Conservation (phyloP, 2,329 filamentous ascomycete genomes). For the Stenocarpella maydis region DNA sequence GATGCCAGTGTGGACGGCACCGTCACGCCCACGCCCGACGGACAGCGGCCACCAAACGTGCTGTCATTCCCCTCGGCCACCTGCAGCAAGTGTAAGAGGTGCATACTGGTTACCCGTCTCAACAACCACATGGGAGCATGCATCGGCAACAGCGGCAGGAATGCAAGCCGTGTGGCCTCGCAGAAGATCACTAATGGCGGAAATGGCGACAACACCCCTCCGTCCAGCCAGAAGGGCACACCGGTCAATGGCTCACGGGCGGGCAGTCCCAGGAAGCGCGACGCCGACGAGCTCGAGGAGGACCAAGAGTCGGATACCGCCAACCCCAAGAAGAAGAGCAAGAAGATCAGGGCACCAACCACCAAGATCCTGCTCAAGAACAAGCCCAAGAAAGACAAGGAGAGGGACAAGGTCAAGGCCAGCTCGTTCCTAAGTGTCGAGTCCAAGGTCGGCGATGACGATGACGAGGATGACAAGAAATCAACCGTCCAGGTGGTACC, state of each 20-base stretch:
- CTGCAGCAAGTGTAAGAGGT: slow-evolving; percentile 73
- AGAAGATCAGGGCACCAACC: slow-evolving; percentile 59
- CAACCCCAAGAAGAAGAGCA: slow-evolving; percentile 65
- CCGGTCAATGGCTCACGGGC: slow-evolving; percentile 63
- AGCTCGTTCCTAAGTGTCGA: slow-evolving; percentile 60
- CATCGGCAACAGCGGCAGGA: slow-evolving; percentile 71
- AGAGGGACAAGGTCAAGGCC: slow-evolving; percentile 55
- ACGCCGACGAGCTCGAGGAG: slow-evolving; percentile 62
- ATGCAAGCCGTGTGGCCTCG: slow-evolving; percentile 68
- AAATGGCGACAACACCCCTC: slow-evolving; percentile 64
- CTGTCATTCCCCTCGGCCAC: slow-evolving; percentile 72
- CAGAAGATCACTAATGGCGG: slow-evolving; percentile 68
- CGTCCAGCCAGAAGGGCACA: slow-evolving; percentile 70
- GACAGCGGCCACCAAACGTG: slow-evolving; percentile 64
- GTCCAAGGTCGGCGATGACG: slow-evolving; percentile 51
- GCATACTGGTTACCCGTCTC: slow-evolving; percentile 69
- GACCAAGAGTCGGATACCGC: slow-evolving; percentile 59
- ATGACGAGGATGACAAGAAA: slow-evolving; percentile 46
- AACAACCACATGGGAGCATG: slow-evolving; percentile 76
- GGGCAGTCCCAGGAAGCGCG: slow-evolving; percentile 64
- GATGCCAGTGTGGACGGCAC: slow-evolving; percentile 53
- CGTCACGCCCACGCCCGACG: slow-evolving; percentile 54
- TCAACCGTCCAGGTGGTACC: slow-evolving; percentile 51
- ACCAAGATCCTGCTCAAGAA: slow-evolving; percentile 64
- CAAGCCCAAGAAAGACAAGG: slow-evolving; percentile 61